These are phyloP conservation scores for Mychonastes homosphaera DNA, from an alignment of 139 green algal species.

Conservation along the genomic window DNA sequence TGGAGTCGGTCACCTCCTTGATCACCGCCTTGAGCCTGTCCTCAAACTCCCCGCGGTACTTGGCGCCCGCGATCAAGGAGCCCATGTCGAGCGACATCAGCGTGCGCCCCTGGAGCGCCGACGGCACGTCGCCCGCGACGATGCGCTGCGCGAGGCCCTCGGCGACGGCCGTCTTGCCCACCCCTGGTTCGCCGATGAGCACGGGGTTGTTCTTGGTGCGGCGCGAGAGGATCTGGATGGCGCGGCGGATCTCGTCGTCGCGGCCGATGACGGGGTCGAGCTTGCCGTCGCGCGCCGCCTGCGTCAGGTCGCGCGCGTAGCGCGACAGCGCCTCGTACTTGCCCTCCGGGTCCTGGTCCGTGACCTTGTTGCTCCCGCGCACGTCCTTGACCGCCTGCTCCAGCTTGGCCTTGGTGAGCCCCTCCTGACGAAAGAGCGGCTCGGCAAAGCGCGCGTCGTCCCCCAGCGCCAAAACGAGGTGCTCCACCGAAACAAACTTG, in stretches of 20 bases:
- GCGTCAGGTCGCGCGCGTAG: conserved; percentile 90
- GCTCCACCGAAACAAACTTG: conserved; percentile 85
- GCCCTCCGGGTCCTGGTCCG: conserved; percentile 84
- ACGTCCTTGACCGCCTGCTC: conserved; percentile 48
- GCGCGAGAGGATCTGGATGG: conserved; percentile 81
- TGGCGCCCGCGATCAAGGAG: conserved; percentile 86
- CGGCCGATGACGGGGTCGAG: conserved; percentile 80
- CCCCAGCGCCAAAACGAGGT: conserved; percentile 77
- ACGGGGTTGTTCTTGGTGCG: conserved; percentile 98
- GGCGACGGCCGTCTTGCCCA: conserved; percentile 82
- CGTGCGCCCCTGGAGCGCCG: conserved; percentile 62
- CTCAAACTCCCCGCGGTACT: conserved; percentile 98
- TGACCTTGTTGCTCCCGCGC: conserved; percentile 63
- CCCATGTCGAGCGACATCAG: conserved; percentile 95
- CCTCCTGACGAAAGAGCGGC: conserved; percentile 46
- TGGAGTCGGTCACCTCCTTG: conserved; percentile 77
- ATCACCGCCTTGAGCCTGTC: conserved; percentile 90
- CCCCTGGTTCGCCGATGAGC: conserved; percentile 89
- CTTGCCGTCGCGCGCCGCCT: conserved; percentile 60
- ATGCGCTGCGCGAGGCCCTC: conserved; percentile 96
- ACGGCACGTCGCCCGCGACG: conserved; percentile 83
- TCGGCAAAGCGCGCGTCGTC: conserved; percentile 71
- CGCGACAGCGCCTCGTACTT: conserved; percentile 94
- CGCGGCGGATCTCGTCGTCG: conserved; percentile 66
- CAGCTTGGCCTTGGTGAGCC: conserved; percentile 57